A percentile compares a stretch with the other conserved stretches of the same genome.
Evolutionary conservation across 352 stramenopile genomes (phyloP).

Genomic region (Pythium utonaiense): DNA sequence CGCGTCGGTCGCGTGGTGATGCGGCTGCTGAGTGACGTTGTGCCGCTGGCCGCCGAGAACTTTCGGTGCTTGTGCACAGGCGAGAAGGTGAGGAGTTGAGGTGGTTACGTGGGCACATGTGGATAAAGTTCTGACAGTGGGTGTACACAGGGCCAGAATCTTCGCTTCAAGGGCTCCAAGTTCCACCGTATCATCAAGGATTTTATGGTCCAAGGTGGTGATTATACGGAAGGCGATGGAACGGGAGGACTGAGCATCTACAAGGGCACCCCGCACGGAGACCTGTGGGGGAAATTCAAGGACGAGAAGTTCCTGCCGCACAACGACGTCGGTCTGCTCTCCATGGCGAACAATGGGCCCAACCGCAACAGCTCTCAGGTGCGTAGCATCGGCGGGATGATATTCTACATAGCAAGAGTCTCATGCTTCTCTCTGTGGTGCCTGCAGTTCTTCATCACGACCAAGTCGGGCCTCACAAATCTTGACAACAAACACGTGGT

Average conservation of each 20-base stretch:
- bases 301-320: constrained; percentile 77
- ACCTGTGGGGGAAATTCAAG: constrained; percentile 83
- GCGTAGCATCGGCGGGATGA: constrained; percentile 6
- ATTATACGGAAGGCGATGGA: constrained; percentile 67
- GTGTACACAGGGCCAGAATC: constrained; percentile 23
- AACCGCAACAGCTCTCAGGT: constrained; percentile 77
- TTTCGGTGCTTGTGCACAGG: constrained; percentile 86
- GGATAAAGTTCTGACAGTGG: too few relatives aligned
- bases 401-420: neutral
- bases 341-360: constrained; percentile 79
- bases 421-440: neutral
- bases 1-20: constrained; percentile 91
- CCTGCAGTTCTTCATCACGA: constrained; percentile 77
- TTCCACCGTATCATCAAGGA: constrained; percentile 93
- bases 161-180: constrained; percentile 86
- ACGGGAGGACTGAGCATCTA: constrained; percentile 83
- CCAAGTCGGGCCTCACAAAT: constrained; percentile 53
- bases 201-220: constrained; percentile 88
- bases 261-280: constrained; percentile 46
- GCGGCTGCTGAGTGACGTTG: constrained; percentile 92
- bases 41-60: constrained; percentile 95
- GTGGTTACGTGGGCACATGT: constrained; percentile 26
- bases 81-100: constrained; percentile 59
- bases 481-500: constrained; percentile 95
- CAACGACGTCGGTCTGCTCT: constrained; percentile 70